Conservation (phyloP, 2,329 filamentous ascomycete species). For the Clonostachys byssicola region DNA sequence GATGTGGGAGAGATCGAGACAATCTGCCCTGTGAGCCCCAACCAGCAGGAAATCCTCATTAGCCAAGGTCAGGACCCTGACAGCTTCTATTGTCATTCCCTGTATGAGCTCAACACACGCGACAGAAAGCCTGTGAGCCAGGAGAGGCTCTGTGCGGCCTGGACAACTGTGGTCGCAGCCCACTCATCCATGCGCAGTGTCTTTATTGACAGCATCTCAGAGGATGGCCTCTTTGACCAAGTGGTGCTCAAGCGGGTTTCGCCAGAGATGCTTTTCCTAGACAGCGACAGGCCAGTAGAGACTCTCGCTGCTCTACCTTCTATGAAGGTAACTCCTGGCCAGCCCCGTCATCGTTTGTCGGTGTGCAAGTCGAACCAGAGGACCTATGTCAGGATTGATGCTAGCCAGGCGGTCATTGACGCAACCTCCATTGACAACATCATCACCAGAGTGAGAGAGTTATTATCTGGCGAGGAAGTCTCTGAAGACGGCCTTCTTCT, state of each 20-base stretch:
- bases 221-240: conserved; percentile 44
- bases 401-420: conserved; percentile 47
- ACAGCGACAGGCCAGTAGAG: conserved; percentile 29
- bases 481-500: conserved; percentile 10
- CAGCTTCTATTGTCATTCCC: conserved; percentile 35
- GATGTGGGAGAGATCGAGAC: conserved; percentile 41
- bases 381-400: conserved; percentile 44
- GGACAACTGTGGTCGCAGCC: conserved; percentile 41
- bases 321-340: conserved; percentile 24
- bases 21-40: conserved; percentile 40
- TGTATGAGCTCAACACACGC: conserved; percentile 39
- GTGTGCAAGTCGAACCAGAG: conserved; percentile 39
- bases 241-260: conserved; percentile 41
- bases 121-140: conserved; percentile 33
- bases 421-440: conserved; percentile 7
- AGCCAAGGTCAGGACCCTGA: conserved; percentile 35
- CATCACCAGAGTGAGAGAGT: conserved; percentile 1
- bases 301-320: conserved; percentile 34
- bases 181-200: conserved; percentile 43
- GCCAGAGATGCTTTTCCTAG: conserved; percentile 49
- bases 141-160: conserved; percentile 40
- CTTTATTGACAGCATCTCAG: conserved; percentile 45
- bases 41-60: conserved; percentile 45
- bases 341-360: conserved; percentile 44
- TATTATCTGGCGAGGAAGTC: conserved; percentile 22